These are phyloP conservation scores for Apiospora pterosperma DNA, from an alignment of 2,329 filamentous ascomycete genomes.

Conservation along the genomic window DNA sequence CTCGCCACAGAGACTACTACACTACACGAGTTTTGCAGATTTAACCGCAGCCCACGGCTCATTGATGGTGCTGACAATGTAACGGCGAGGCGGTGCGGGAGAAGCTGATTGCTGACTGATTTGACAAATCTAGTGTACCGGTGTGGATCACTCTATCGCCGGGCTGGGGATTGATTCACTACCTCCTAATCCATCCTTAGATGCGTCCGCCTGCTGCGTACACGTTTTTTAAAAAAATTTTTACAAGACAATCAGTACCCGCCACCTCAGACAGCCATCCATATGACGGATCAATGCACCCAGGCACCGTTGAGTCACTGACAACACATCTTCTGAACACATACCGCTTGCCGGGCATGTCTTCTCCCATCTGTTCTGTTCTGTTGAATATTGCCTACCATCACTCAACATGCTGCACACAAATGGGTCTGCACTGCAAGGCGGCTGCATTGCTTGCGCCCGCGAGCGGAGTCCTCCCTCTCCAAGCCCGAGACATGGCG, in stretches of 20 bases:
- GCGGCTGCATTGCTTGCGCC: not conserved
- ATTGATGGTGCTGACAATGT: not conserved
- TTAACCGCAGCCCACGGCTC: not conserved
- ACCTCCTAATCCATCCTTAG: not conserved
- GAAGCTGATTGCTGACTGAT: not conserved
- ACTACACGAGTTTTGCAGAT: not conserved
- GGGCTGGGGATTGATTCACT: not conserved
- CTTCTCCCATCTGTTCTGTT: not conserved
- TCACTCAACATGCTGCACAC: not conserved
- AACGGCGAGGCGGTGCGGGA: not conserved
- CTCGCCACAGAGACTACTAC: not conserved
- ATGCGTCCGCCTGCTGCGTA: no score
- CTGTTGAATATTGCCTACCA: not conserved
- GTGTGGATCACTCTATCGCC: not conserved
- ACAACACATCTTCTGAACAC: no score
- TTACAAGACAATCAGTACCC: not conserved
- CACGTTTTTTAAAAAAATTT: no score
- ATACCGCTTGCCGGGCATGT: not conserved
- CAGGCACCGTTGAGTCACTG: not conserved
- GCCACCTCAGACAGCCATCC: not conserved
- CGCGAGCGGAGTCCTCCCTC: not conserved
- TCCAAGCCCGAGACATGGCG: not conserved
- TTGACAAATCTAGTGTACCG: not conserved
- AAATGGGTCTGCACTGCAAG: not conserved
- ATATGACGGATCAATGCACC: not conserved